Percentiles rank a stretch among this genome's conserved stretches.
phyloP scores from a whole-genome alignment of 257 asterid species.

The Hygrophila difformis region DNA sequence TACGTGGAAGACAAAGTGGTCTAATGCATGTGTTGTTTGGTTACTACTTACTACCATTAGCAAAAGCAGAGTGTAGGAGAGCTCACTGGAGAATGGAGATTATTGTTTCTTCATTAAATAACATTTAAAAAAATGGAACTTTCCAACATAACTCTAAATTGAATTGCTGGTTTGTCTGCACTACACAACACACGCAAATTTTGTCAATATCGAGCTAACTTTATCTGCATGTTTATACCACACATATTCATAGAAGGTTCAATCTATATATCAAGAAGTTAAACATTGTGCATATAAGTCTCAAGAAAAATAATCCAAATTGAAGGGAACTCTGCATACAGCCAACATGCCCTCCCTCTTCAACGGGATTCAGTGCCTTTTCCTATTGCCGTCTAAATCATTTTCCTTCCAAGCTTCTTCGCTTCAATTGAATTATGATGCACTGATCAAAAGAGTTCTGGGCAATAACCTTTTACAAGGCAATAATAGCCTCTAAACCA shows the following conservation, averaged over 20 bases:
- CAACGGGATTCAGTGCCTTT: conserved; percentile 6
- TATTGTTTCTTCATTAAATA: too few relatives aligned
- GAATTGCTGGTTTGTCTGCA: too few relatives aligned
- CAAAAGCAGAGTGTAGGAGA: neutral
- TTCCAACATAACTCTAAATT: neutral
- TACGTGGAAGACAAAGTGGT: neutral
- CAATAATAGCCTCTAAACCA: neutral
- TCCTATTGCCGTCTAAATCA: neutral
- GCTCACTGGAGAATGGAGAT: neutral
- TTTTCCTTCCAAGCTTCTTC: neutral
- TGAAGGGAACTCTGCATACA: too few relatives aligned
- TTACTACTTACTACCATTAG: neutral
- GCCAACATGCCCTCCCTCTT: neutral
- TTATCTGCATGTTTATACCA: too few relatives aligned
- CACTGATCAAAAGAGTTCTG: conserved; percentile 8
- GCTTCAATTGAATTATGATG: neutral
- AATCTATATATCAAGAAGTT: too few relatives aligned
- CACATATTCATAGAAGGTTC: too few relatives aligned
- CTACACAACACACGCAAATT: too few relatives aligned
- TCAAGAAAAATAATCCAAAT: too few relatives aligned
- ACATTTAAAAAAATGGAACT: too few relatives aligned
- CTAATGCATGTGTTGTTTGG: neutral
- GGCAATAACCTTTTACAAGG: neutral
- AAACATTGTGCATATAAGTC: too few relatives aligned
- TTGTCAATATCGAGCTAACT: too few relatives aligned